Evolutionary conservation across 768 basidiomycete species (phyloP).

Genomic region (Calvatia gigantea): DNA sequence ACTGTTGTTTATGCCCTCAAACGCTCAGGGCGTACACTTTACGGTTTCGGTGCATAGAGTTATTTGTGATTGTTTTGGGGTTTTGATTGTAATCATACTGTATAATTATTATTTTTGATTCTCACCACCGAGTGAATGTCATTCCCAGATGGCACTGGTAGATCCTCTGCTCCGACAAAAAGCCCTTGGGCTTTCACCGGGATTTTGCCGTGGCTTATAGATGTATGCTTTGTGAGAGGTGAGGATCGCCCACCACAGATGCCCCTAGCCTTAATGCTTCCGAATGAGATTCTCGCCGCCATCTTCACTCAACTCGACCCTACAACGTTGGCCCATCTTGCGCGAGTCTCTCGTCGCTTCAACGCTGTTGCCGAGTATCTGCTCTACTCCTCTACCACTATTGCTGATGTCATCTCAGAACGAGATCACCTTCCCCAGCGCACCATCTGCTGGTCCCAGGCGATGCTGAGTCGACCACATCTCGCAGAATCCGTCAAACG

Average conservation of each 20-base stretch:
- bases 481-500: slow-evolving; percentile 42
- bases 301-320: slow-evolving; percentile 41
- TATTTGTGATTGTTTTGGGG: slow-evolving; percentile 14
- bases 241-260: not conserved
- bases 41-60: slow-evolving; percentile 84
- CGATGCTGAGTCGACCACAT: slow-evolving; percentile 42
- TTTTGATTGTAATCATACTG: slow-evolving; percentile 12
- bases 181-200: slow-evolving; percentile 30
- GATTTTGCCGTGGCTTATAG: slow-evolving; percentile 33
- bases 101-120: slow-evolving; percentile 11
- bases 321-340: slow-evolving; percentile 33
- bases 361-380: slow-evolving; percentile 55
- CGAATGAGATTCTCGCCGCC: slow-evolving; percentile 52
- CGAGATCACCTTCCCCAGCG: slow-evolving; percentile 35
- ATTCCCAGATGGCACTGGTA: slow-evolving; percentile 22
- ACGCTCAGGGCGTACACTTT: slow-evolving; percentile 83
- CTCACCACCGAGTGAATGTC: not conserved
- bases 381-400: slow-evolving; percentile 50
- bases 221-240: slow-evolving; percentile 9
- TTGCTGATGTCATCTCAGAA: slow-evolving; percentile 44
- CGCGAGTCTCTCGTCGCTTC: slow-evolving; percentile 44
- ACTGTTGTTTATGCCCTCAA: slow-evolving; percentile 88
- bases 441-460: slow-evolving; percentile 50
- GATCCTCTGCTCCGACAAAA: slow-evolving; percentile 38
- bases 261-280: slow-evolving; percentile 30